Conservation (phyloP, 179 eudicot genomes). For the Amaranthus tricolor region DNA sequence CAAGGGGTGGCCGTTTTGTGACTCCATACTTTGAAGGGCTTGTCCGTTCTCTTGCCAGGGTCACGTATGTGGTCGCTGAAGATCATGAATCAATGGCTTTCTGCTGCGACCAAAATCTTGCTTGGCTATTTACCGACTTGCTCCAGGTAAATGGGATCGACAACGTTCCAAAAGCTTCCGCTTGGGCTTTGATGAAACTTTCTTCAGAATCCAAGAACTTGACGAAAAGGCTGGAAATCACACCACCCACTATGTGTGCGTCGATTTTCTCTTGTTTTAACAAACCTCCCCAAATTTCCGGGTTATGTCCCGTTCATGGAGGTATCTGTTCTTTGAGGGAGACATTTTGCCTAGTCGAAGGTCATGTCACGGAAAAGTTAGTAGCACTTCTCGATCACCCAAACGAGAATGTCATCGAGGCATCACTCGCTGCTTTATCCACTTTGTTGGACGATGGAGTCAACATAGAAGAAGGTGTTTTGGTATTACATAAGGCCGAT, state of each 20-base stretch:
- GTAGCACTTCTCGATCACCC: conserved; percentile 79
- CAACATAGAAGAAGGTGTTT: conserved; percentile 66
- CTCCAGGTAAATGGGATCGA: conserved; percentile 72
- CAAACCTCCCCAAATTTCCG: conserved; percentile 48
- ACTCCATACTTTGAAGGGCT: conserved; percentile 82
- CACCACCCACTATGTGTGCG: conserved; percentile 45
- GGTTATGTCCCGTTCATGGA: conserved; percentile 66
- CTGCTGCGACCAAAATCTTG: conserved; percentile 55
- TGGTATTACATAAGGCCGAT: conserved; percentile 46
- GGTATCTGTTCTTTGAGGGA: conserved; percentile 67
- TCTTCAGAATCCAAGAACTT: conserved; percentile 54
- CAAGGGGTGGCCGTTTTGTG: conserved; percentile 68
- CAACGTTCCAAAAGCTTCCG: conserved; percentile 80
- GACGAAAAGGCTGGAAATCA: conserved; percentile 54
- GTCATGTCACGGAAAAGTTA: conserved; percentile 65
- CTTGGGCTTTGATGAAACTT: conserved; percentile 75
- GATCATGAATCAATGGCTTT: conserved; percentile 54
- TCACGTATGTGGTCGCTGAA: conserved; percentile 66
- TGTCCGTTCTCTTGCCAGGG: conserved; percentile 70
- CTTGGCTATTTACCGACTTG: conserved; percentile 56
- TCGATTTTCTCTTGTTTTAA: conserved; percentile 57
- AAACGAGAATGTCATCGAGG: conserved; percentile 79
- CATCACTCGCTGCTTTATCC: conserved; percentile 78
- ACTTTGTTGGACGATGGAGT: conserved; percentile 80
- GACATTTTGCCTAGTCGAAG: conserved; percentile 75